Percentiles rank a stretch among this genome's conserved stretches.
These are phyloP conservation scores for Ceratocystis colombiana DNA, from an alignment of 2,329 filamentous ascomycete genomes.

Conservation along the genomic window DNA sequence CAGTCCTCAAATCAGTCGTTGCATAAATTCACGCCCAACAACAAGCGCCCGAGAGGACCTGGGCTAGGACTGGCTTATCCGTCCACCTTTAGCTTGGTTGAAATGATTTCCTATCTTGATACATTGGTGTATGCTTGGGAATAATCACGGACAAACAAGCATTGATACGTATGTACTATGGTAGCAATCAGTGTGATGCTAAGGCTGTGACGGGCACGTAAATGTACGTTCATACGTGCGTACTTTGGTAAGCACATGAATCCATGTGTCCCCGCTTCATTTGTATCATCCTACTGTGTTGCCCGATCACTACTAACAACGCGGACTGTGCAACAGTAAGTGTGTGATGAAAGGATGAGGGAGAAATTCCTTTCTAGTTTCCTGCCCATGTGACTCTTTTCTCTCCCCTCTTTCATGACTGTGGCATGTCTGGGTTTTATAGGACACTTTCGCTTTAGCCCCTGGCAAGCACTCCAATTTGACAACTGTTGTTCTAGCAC, in stretches of 20 bases:
- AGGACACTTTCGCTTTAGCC: not conserved
- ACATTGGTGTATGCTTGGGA: not conserved
- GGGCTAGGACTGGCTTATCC: too few species aligned
- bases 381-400: too few species aligned
- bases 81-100: not conserved
- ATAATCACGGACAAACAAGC: not conserved
- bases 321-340: too few species aligned
- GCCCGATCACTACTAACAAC: too few species aligned
- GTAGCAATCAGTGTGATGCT: not conserved
- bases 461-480: not conserved
- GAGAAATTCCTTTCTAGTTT: too few species aligned
- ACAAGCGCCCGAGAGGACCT: not conserved
- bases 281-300: too few species aligned
- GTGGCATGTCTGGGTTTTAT: too few species aligned
- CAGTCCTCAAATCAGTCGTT: not conserved
- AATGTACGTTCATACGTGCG: not conserved
- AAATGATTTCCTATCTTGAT: not conserved
- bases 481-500: not conserved
- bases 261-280: not conserved
- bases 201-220: not conserved
- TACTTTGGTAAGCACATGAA: not conserved
- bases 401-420: too few species aligned
- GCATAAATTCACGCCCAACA: not conserved
- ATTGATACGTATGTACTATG: not conserved
- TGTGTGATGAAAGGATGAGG: too few species aligned